phyloP scores from a whole-genome alignment of 148 eudicot genomes.

The Suaeda aralocaspica region DNA sequence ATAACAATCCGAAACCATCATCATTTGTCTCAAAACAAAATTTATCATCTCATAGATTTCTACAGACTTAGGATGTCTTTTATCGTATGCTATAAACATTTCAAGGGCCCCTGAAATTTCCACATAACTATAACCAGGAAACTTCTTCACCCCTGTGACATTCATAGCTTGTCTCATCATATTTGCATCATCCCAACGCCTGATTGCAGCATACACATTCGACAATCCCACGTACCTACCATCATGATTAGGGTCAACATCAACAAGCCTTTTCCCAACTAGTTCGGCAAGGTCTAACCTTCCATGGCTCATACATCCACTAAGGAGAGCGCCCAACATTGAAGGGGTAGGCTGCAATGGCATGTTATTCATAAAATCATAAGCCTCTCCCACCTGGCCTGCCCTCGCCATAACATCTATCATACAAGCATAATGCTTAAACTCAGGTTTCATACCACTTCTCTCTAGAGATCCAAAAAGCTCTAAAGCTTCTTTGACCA shows the following conservation, averaged over 20 bases:
- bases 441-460: conserved; percentile 50
- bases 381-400: conserved; percentile 63
- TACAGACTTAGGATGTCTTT: conserved; percentile 47
- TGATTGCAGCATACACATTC: conserved; percentile 65
- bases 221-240: conserved; percentile 87
- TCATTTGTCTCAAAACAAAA: conserved; percentile 49
- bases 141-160: conserved; percentile 72
- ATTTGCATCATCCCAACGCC: conserved; percentile 71
- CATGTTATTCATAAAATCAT: conserved; percentile 50
- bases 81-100: conserved; percentile 78
- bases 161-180: conserved; percentile 71
- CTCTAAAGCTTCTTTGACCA: conserved; percentile 69
- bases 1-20: conserved; percentile 25
- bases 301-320: conserved; percentile 71
- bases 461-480: conserved; percentile 45
- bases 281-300: conserved; percentile 65
- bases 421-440: conserved; percentile 87
- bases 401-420: conserved; percentile 80
- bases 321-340: conserved; percentile 68
- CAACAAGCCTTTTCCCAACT: conserved; percentile 75
- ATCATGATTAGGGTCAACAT: conserved; percentile 76
- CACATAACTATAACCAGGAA: conserved; percentile 71
- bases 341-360: conserved; percentile 64
- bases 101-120: conserved; percentile 60
- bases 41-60: conserved; percentile 45